Evolutionary conservation across 768 basidiomycete species (phyloP), one percentile per base, ranked within the genome.

Genomic region (Tulasnella sp.): DNA sequence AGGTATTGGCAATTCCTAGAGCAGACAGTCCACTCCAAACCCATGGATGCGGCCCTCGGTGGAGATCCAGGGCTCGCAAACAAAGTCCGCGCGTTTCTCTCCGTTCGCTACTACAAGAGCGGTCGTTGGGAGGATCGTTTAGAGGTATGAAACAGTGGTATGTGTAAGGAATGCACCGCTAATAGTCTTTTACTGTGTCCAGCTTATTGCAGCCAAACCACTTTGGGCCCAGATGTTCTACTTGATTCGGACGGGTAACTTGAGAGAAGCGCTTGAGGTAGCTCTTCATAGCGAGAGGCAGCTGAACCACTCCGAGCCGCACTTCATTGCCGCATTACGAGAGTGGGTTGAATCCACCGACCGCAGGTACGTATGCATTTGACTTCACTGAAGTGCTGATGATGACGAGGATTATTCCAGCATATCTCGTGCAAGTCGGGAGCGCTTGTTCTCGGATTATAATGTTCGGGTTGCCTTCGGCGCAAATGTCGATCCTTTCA

Each of bases 201-300:
- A 95, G 91, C 82, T 94, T 73, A 87, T 96, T 29, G 89, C 90
- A 71, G 91, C 91, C 11, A 90, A 91, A 76, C 93, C 95, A 1
- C 76, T 98, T 14, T 99, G 95, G 94, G 96, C 95, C 11, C 89
- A 92, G 72, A 78, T 95, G n/a, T 98, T 92, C 81, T 95, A 90
- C 81, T 86, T 99, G 17, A 84, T 99, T 11, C 88, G 96, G 32
- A 90, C 90, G 0, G 96, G 96, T 0, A 89, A 95, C 78, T 78
- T 83, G 6, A 83, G 86, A 42, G 95, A 98, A 74, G 94, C 95
- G 0, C 81, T 96, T 34, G 85, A 86, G 6, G 90, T 95, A 74
- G 89, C 92, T 0, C 74, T 87, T 16, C 84, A 86, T 34, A 87
- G 86, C 77, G 90, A 92, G 75, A 82, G 86, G 63, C 88, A 87